Conservation (phyloP, 495 filamentous ascomycete species). For the Stereocaulon alpinum region DNA sequence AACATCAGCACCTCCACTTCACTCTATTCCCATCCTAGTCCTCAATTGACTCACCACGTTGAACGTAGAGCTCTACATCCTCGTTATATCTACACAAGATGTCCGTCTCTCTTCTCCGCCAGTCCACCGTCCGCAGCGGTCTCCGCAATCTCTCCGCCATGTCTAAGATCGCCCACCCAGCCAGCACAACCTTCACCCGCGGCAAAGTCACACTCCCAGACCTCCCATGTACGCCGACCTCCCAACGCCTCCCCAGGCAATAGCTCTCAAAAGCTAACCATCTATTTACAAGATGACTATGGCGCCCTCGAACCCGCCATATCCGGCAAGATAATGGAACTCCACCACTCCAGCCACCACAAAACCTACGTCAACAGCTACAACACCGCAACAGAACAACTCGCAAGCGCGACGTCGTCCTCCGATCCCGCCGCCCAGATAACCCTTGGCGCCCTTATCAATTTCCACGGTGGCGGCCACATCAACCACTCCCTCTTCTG, state of each 20-base stretch:
- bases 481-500: constrained; percentile 90
- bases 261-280: not conserved
- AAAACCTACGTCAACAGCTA: constrained; percentile 60
- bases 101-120: constrained; percentile 46
- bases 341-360: constrained; percentile 64
- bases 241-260: not conserved
- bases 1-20: not conserved
- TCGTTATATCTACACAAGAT: constrained; percentile 26
- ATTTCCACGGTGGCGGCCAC: constrained; percentile 95
- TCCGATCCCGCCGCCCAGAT: constrained; percentile 53
- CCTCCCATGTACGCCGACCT: constrained; percentile 62
- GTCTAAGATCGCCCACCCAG: constrained; percentile 45
- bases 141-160: constrained; percentile 42
- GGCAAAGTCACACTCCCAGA: constrained; percentile 91
- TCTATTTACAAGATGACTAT: constrained; percentile 55
- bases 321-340: constrained; percentile 96
- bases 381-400: constrained; percentile 50
- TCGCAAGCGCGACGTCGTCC: constrained; percentile 47
- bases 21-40: not conserved
- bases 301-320: constrained; percentile 89
- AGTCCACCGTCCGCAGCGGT: constrained; percentile 40
- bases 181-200: constrained; percentile 63
- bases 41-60: not conserved
- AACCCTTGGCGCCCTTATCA: constrained; percentile 74
- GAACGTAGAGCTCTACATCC: not conserved